Percentiles rank a stretch among this genome's conserved stretches.
Conservation (phyloP, 345 rosid species). For the Salix suchowensis region DNA sequence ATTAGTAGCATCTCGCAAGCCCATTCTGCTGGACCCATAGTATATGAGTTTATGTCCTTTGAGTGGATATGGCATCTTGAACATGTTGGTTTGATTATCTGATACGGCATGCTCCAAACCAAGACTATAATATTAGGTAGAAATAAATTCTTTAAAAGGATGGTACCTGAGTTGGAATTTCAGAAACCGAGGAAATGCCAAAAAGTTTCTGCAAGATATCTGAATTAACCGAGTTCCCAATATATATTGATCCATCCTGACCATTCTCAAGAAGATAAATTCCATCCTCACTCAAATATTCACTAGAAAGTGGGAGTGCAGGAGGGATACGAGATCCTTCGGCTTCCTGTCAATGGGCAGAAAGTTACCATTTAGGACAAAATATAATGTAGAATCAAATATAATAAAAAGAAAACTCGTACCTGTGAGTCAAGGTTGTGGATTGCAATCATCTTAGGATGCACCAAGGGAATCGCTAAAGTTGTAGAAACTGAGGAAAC, state of each 20-base stretch:
- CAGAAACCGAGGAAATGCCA: constrained; percentile 54
- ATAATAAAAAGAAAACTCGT: background rate
- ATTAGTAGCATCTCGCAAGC: background rate
- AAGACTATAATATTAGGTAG: background rate
- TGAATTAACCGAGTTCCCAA: constrained; percentile 66
- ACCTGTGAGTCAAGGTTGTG: constrained; percentile 75
- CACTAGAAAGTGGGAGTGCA: constrained; percentile 79
- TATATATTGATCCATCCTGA: constrained; percentile 73
- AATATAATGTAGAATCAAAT: constrained; percentile 5
- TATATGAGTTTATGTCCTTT: background rate
- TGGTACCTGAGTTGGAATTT: constrained; percentile 64
- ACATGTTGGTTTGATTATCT: background rate
- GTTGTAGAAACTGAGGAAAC: constrained; percentile 71
- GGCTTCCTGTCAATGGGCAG: constrained; percentile 44
- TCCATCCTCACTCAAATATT: constrained; percentile 72
- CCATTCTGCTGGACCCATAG: background rate
- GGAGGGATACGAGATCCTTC: constrained; percentile 57
- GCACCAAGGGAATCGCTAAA: constrained; percentile 69
- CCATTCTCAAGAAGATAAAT: constrained; percentile 94
- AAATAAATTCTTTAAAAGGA: background rate
- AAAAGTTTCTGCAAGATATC: constrained; percentile 62
- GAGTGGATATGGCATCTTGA: background rate
- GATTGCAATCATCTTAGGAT: constrained; percentile 82
- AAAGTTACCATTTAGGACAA: constrained; percentile 5
- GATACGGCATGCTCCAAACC: background rate